Percentiles rank a stretch among this genome's conserved stretches.
Evolutionary conservation across 208 protist species (phyloP).

Genomic region (Plasmodiophora brassicae): DNA sequence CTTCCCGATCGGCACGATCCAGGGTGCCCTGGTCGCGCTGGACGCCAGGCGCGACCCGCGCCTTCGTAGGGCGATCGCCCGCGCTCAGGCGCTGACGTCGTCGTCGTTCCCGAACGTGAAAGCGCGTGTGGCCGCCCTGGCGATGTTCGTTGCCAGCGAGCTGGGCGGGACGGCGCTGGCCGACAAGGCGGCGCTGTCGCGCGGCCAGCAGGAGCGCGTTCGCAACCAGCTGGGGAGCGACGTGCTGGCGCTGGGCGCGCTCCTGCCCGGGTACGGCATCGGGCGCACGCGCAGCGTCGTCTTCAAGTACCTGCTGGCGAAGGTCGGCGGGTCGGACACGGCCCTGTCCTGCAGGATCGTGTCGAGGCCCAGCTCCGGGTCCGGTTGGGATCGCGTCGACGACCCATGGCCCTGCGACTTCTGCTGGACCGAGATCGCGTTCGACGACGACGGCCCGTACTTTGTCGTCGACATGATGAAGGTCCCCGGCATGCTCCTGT

Average conservation of each 20-base stretch:
- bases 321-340: neutral
- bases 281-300: neutral
- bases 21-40: neutral
- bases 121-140: neutral
- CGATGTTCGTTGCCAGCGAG: neutral
- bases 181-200: neutral
- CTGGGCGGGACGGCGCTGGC: neutral
- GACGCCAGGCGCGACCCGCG: neutral
- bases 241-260: neutral
- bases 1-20: neutral
- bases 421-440: conserved; percentile 12
- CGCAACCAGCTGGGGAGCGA: neutral
- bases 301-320: conserved; percentile 24
- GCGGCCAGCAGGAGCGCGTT: neutral
- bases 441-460: conserved; percentile 1
- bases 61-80: neutral
- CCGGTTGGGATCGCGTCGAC: neutral
- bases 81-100: neutral
- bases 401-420: neutral
- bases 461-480: neutral
- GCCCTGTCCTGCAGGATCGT: neutral
- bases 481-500: neutral
- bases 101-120: neutral
- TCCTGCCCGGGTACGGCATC: neutral
- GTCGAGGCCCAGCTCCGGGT: conserved; percentile 4